phyloP scores from a whole-genome alignment of 164 flowering plant genomes.

The Tetrastigma voinierianum region DNA sequence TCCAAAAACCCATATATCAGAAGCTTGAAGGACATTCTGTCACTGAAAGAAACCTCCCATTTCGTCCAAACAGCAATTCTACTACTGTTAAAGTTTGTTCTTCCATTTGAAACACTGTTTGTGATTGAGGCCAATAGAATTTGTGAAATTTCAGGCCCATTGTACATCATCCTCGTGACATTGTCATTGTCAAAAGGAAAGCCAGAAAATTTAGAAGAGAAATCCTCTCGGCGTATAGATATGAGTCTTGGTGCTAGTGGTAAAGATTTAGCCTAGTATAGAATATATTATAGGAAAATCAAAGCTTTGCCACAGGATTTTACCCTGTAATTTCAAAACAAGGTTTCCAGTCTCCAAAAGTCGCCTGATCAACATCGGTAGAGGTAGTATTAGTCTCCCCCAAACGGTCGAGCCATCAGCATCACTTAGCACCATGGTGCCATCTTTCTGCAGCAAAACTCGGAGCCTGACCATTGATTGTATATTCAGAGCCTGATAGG shows the following conservation, averaged over 20 bases:
- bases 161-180: conserved; percentile 34
- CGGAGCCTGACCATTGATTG: conserved; percentile 34
- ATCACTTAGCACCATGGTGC: conserved; percentile 22
- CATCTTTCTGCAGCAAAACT: conserved; percentile 14
- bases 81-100: conserved; percentile 27
- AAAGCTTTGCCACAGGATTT: conserved; percentile 41
- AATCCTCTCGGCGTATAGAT: conserved; percentile 18
- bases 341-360: conserved; percentile 35
- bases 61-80: conserved; percentile 29
- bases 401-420: conserved; percentile 20
- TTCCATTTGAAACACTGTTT: conserved; percentile 19
- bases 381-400: conserved; percentile 22
- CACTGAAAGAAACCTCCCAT: conserved; percentile 35
- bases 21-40: conserved; percentile 28
- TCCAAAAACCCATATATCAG: conserved; percentile 33
- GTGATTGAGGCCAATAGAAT: conserved; percentile 35
- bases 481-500: conserved; percentile 39
- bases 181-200: conserved; percentile 34
- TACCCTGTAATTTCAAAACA: conserved; percentile 19
- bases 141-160: conserved; percentile 38
- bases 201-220: conserved; percentile 21
- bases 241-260: conserved; percentile 23
- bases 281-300: conserved; percentile 37
- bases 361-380: conserved; percentile 10
- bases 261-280: conserved; percentile 35